Evolutionary conservation across 192 early-diverging fungal species (phyloP), one percentile per base, ranked within the genome.

Genomic region (Obelidium mucronatum): DNA sequence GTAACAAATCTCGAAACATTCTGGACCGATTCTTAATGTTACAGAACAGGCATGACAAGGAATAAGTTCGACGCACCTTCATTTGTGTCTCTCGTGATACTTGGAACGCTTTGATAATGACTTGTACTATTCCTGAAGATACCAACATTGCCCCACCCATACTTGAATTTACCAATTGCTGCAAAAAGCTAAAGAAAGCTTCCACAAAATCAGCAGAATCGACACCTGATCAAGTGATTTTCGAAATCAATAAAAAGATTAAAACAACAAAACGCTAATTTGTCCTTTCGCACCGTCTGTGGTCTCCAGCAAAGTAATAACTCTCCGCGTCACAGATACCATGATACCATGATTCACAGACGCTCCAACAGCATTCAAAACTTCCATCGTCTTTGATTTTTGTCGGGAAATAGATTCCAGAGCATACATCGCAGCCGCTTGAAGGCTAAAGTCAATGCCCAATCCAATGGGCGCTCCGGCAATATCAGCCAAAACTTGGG

Each of bases 291-390:
- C n/a, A n/a, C n/a, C n/a, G n/a, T n/a, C n/a, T n/a, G n/a, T n/a
- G n/a, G n/a, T n/a, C n/a, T n/a, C n/a, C 88, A 84, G 30, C 36
- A 82, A 77, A 3, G 84, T 64, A 35, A 94, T 88, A 31, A 94
- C 86, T 69, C 90, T 91, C 67, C 94, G 89, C 40, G 98, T 74
- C 3, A 93, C 85, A 67, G 90, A 92, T 82, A 98, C 91, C 17
- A 98, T 83, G 34, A 92, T 88, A 30, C 97, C 97, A 71, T 98
- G 95, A 73, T 95, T 97, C 2, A 95, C 95, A 1, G 94, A 93
- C 1, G 94, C 94, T 67, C 96, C 97, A 60, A 97, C 80, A 1
- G 95, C 94, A 17, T 92, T 88, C 48, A 96, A 84, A 1, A 96
- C 93, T 54, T 95, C 95, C 30, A 84, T 83, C 1, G 94, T 81